A percentile compares a stretch with the other conserved stretches of the same genome.
Conservation (phyloP, 2,329 filamentous ascomycete species). For the Xylaria polymorpha region DNA sequence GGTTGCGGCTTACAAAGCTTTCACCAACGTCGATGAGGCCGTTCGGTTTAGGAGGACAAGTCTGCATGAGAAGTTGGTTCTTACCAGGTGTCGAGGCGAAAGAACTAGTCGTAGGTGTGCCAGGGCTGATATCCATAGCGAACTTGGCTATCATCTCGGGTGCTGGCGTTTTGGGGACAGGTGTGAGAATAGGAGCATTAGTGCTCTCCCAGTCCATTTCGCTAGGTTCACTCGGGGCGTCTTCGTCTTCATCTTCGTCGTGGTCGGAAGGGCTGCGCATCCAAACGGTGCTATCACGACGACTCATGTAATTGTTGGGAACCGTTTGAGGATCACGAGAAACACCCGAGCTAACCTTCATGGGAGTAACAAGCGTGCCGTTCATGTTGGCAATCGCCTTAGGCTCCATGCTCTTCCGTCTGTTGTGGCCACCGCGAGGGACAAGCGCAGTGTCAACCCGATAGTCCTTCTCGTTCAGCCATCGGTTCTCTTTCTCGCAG, state of each 20-base stretch:
- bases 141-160: constrained; percentile 66
- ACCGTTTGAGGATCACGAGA: constrained; percentile 54
- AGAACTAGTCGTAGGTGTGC: constrained; percentile 55
- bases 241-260: constrained; percentile 50
- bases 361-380: constrained; percentile 66
- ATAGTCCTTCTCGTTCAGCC: constrained; percentile 79
- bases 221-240: constrained; percentile 48
- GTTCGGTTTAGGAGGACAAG: constrained; percentile 64
- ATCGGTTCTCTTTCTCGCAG: constrained; percentile 79
- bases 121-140: constrained; percentile 61
- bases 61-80: constrained; percentile 60
- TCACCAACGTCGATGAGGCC: constrained; percentile 55
- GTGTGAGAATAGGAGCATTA: constrained; percentile 61
- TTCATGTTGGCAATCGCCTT: constrained; percentile 75
- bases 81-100: constrained; percentile 51
- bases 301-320: constrained; percentile 62
- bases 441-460: constrained; percentile 73
- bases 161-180: constrained; percentile 68
- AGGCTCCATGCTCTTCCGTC: constrained; percentile 85
- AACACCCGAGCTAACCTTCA: constrained; percentile 48
- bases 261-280: constrained; percentile 64
- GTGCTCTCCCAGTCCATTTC: constrained; percentile 52
- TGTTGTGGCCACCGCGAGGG: constrained; percentile 76
- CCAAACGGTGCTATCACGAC: constrained; percentile 67
- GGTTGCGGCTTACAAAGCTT: constrained; percentile 60